Conservation (phyloP, 805 yeast species). For the Zygoascus flipseniorum region DNA sequence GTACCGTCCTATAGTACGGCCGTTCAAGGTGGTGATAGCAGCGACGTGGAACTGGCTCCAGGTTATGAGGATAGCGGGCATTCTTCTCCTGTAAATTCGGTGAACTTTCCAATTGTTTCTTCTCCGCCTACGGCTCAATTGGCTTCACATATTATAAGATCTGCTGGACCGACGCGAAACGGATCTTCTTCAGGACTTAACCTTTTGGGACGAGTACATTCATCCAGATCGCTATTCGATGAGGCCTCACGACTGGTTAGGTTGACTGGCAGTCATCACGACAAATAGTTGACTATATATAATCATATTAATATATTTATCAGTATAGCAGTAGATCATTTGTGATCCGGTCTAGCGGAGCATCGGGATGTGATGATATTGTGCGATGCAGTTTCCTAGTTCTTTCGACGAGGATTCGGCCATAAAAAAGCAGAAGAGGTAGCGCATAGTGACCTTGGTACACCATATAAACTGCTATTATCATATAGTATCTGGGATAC, state of each 20-base stretch:
- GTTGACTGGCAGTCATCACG: slow-evolving; percentile 7
- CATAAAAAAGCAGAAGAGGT: not conserved
- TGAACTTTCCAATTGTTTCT: too few species aligned
- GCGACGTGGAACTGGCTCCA: slow-evolving; percentile 50
- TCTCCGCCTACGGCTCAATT: not conserved
- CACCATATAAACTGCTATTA: not conserved
- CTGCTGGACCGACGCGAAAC: slow-evolving; percentile 4
- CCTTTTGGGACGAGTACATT: slow-evolving; percentile 11
- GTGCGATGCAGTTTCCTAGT: not conserved
- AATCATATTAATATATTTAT: not conserved
- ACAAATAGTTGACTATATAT: not conserved
- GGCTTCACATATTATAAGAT: not conserved
- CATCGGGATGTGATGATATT: not conserved
- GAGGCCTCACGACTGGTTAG: slow-evolving; percentile 15
- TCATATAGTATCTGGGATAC: not conserved
- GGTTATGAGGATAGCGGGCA: slow-evolving; percentile 36
- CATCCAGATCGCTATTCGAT: slow-evolving; percentile 15
- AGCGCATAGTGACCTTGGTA: not conserved
- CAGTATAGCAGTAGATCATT: too few species aligned
- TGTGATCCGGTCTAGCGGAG: not conserved
- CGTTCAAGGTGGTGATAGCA: slow-evolving; percentile 40
- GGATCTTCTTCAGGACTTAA: slow-evolving; percentile 6
- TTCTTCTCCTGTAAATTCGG: not conserved
- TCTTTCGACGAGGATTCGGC: not conserved
- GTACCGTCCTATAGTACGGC: slow-evolving; percentile 88